phyloP scores from a whole-genome alignment of 192 early-diverging fungal species.

The Borealophlyctis nickersoniae region DNA sequence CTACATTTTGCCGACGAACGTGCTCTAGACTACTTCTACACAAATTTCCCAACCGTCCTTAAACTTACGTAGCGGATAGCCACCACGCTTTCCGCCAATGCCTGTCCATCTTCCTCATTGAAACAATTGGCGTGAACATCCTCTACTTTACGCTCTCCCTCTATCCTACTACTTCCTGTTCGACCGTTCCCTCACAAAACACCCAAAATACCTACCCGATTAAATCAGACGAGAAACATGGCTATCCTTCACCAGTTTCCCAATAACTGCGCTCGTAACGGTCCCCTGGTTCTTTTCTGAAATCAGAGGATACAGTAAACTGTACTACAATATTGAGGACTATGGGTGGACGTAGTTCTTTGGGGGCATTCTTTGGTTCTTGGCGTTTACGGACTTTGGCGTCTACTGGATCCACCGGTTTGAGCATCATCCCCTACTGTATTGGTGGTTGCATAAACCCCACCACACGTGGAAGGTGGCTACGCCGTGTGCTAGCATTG shows the following conservation, averaged over 20 bases:
- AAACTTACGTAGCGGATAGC: conserved; percentile 43
- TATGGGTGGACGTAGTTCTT: conserved; percentile 76
- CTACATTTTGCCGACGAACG: conserved; percentile 39
- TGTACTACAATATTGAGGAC: conserved; percentile 70
- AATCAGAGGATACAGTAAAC: conserved; percentile 79
- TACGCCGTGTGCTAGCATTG: conserved; percentile 91
- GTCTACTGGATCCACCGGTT: conserved; percentile 97
- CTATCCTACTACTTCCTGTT: conserved; percentile 83
- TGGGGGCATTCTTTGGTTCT: conserved; percentile 66
- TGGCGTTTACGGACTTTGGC: conserved; percentile 89
- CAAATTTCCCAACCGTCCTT: conserved; percentile 32
- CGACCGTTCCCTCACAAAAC: conserved; percentile 84
- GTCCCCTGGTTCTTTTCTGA: conserved; percentile 91
- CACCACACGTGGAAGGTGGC: conserved; percentile 91
- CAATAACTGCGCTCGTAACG: conserved; percentile 76
- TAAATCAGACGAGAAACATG: conserved; percentile 85
- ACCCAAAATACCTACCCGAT: conserved; percentile 89
- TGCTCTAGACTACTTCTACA: conserved; percentile 29
- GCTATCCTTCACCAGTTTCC: conserved; percentile 74
- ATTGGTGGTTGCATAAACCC: conserved; percentile 84
- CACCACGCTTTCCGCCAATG: conserved; percentile 71
- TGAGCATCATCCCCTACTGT: conserved; percentile 86
- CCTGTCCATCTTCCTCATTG: conserved; percentile 67
- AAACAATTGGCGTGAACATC: conserved; percentile 67
- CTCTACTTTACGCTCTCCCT: conserved; percentile 78